phyloP scores from a whole-genome alignment of 176 grass and related monocot species.

The Typha latifolia region DNA sequence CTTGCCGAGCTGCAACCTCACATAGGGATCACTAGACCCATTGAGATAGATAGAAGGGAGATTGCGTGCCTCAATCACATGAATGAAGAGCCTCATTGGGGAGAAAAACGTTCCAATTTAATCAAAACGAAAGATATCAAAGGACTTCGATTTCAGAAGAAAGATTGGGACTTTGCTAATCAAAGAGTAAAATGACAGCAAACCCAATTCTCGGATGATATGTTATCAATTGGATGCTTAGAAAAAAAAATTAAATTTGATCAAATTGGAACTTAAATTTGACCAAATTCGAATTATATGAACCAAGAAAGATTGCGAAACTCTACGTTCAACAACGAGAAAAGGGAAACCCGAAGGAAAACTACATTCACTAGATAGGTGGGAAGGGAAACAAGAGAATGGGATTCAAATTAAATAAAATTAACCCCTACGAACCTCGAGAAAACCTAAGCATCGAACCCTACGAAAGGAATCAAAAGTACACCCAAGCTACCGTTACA shows the following conservation, averaged over 20 bases:
- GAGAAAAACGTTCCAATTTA: not conserved
- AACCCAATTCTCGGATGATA: not conserved
- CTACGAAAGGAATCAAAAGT: not conserved
- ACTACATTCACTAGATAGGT: not conserved
- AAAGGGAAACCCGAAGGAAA: not conserved
- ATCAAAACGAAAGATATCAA: not conserved
- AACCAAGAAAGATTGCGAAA: not conserved
- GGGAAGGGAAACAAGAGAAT: not conserved
- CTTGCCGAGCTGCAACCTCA: slow-evolving; percentile 67
- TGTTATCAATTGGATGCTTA: not conserved
- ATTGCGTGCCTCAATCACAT: slow-evolving; percentile 62
- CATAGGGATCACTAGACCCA: slow-evolving; percentile 75
- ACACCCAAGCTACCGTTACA: not conserved
- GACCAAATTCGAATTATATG: not conserved
- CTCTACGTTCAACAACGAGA: too few relatives aligned
- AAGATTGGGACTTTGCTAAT: not conserved
- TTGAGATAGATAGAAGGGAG: slow-evolving; percentile 66
- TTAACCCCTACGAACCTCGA: not conserved
- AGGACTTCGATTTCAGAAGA: not conserved
- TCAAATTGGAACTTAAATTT: not conserved
- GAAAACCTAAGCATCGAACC: not conserved
- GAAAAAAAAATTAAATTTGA: not conserved
- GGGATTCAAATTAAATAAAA: not conserved
- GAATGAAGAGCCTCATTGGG: slow-evolving; percentile 59
- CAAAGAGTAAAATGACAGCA: not conserved